Conservation (phyloP, 208 protist genomes). For the Leishmania amazonensis region DNA sequence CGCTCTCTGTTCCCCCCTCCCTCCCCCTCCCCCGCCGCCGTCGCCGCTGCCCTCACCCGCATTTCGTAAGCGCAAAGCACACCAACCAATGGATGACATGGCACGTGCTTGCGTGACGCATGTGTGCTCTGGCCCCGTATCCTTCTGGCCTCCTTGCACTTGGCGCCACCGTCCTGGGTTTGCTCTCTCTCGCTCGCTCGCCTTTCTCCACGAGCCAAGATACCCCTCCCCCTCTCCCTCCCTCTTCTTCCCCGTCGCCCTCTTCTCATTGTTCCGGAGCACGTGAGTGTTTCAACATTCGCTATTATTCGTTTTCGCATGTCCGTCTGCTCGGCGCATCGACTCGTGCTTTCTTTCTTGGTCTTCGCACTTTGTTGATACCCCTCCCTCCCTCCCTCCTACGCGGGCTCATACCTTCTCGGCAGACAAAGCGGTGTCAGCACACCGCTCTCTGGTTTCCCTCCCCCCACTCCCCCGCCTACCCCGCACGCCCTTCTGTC, state of each 20-base stretch:
- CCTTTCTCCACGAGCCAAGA: background rate
- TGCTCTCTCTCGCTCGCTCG: background rate
- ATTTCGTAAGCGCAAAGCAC: background rate
- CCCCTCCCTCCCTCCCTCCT: background rate
- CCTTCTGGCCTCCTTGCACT: background rate
- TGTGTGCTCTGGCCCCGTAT: background rate
- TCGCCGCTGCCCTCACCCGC: background rate
- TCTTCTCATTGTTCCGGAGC: background rate
- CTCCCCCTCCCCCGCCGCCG: background rate
- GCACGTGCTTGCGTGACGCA: background rate
- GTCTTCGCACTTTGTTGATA: background rate
- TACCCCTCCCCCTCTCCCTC: background rate
- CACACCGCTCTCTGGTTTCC: background rate
- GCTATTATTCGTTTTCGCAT: too few relatives aligned
- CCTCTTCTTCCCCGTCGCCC: too few relatives aligned
- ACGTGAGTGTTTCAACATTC: background rate
- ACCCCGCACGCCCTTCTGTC: background rate
- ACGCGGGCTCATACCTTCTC: too few relatives aligned
- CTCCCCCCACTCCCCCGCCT: background rate
- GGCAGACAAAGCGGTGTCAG: background rate
- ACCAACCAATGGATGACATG: background rate
- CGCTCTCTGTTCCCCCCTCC: background rate
- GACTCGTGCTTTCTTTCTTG: background rate
- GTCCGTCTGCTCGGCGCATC: background rate
- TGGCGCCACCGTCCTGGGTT: background rate